Evolutionary conservation across 495 filamentous ascomycete species (phyloP), one percentile per base, ranked within the genome.

Genomic region (Podospora pseudoanserina): DNA sequence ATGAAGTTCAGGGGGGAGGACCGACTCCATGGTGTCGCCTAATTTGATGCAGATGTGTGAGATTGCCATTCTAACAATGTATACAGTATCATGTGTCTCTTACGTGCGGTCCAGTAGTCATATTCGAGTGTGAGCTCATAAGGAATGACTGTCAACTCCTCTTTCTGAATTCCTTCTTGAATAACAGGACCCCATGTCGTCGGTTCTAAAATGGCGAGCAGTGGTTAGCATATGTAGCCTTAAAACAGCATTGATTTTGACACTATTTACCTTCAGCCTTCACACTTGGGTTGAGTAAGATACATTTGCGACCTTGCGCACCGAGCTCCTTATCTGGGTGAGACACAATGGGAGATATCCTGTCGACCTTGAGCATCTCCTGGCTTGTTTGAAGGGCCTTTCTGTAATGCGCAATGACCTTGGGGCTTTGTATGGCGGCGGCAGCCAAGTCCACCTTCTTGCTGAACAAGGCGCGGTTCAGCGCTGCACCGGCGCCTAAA

Each of bases 401-500:
- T 49, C 90, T 86, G 75, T 89, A 87, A 39, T 77, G 82, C 2
- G 89, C 82, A 61, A 97, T 94, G 71, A 91, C 84, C 54, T 85
- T 88, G 39, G 79, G 81, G 70, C 96, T 88, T 67, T 85, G 84
- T 20, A 99, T 79, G 53, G 87, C 85, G 11, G 93, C 95, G n/a
- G 93, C 94, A 18, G 92, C 84, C 26, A 94, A 77, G 18, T 89
- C 86, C 54, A 97, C 74, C 0, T 81, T 89, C 74, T 89, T 93
- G 34, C 84, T 79, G 80, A 98, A 98, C 72, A 94, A 89, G 18
- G 90, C 83, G 32, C 92, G 88, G 80, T 99, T 94, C 28, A 99
- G 87, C 19, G 90, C 87, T 19, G 90, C 87, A 55, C 73, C 78
- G n/a, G 79, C 74, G 59, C 81, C 82, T 18, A 79, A 74, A 73